Base-by-base conservation (phyloP, 2,329 filamentous ascomycete species). In the Claviceps lovelessii region DNA sequence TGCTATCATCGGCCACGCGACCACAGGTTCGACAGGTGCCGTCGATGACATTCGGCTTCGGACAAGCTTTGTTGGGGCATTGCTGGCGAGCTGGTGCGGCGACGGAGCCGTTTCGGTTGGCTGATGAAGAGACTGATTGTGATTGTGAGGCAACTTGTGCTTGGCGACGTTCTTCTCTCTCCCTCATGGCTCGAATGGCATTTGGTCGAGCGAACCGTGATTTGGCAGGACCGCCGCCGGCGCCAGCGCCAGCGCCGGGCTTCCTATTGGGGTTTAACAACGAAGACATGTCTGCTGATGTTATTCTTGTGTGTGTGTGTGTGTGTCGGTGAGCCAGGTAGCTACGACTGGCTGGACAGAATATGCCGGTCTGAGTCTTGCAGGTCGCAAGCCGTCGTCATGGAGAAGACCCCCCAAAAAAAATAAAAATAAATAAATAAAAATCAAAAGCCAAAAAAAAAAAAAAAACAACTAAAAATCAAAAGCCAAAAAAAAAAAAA, bases 11-110 rank as follows among this genome's bases (percentile, higher is more conserved):
- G 55, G 91, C 81, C 60, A 95, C 82, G 57, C 82, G 84, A 77
- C 90, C 91, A 69, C 93, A 97, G 49, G 81, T 85, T 58, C 83
- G 81, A 71, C 93, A 97, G 61, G 88, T 79, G 42, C 81, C 81
- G 61, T 84, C 80, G 53, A 79, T 73, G 51, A 85, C 77, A 54
- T 81, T 77, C 17, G 80, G 79, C 53, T 77, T 78, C n/a, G 73
- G 72, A 66, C 81, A 85, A 51, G 72, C 70, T 57, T 79, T 77
- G 64, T 83, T 84, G 13, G 78, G 78, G 66, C 80, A 84, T 59
- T 72, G 72, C 46, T 68, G 70, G 5, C 72, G 67, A 35, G 68
- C 63, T 0, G 68, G 66, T 17, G 64, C 58, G 52, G 70, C 61
- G 58, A 71, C 59, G 49, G 67, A 61, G 58, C 64, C 62, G 54